Evolutionary conservation across 768 basidiomycete genomes (phyloP).

Genomic region (Calocybe gangraenosa): DNA sequence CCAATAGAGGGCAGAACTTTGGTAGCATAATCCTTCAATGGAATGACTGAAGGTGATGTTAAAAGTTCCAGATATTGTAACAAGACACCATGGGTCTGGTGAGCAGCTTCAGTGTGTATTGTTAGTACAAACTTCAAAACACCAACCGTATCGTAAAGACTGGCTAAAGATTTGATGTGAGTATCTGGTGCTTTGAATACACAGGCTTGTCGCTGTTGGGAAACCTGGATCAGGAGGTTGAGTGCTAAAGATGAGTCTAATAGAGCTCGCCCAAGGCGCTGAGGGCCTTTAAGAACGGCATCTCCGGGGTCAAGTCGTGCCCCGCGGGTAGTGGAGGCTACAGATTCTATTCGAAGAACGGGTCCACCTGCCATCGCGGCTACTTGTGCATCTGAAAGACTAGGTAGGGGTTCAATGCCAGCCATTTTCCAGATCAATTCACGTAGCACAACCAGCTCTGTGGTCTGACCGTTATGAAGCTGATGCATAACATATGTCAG

Average conservation of each 20-base stretch:
- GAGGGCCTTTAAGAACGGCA: constrained; percentile 58
- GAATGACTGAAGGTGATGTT: constrained; percentile 63
- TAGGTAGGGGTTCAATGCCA: constrained; percentile 87
- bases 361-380: constrained; percentile 90
- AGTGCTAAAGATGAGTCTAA: constrained; percentile 74
- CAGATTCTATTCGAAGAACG: constrained; percentile 79
- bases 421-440: constrained; percentile 96
- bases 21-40: constrained; percentile 68
- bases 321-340: constrained; percentile 76
- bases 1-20: constrained; percentile 70
- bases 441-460: constrained; percentile 87
- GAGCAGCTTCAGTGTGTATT: constrained; percentile 13
- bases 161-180: constrained; percentile 81
- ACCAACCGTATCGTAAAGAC: constrained; percentile 86
- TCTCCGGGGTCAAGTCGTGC: constrained; percentile 67
- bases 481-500: constrained; percentile 92
- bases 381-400: constrained; percentile 85
- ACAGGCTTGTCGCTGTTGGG: constrained; percentile 86
- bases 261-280: constrained; percentile 60
- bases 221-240: constrained; percentile 87
- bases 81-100: constrained; percentile 85
- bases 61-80: constrained; percentile 91
- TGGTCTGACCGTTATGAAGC: constrained; percentile 74
- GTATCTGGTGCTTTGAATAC: constrained; percentile 71
- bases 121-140: not conserved